Base-by-base conservation (phyloP, 2,329 filamentous ascomycete species). In the Paracamarosporium sp. region DNA sequence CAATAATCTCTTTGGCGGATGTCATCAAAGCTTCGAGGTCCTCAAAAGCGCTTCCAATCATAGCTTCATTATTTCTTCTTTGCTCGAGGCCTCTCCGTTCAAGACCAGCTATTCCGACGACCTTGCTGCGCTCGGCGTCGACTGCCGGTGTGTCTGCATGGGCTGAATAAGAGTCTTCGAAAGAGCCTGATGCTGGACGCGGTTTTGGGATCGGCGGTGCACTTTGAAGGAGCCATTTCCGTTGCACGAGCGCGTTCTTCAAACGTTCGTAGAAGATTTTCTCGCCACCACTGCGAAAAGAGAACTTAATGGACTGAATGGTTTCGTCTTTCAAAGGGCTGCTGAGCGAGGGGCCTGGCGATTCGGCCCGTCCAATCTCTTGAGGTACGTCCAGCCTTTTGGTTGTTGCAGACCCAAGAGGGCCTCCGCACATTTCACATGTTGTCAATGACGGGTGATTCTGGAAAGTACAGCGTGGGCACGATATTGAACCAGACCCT, bases 21-120 rank as follows among this genome's bases (percentile, higher is more conserved):
- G 93, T 92, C 94, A 98, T 99, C 35, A 99, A 83, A 3, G 95
- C 93, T 73, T 98, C 94, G 0, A 99, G 85, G 70, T 99, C 95
- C 73, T 97, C 94, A 69, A 99, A 99, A 0, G 95, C 93, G 63
- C 87, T 93, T 25, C 94, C 94, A 63, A 99, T 97, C 48, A 97
- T 89, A 9, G 92, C 79, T 76, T 97, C 93, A 67, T 97, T 98
- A 75, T 96, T 97, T 79, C 92, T 94, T 56, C 92, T 90, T 70
- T 93, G 86, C 66, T 93, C 91, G 5, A 94, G 79, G 0, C 92
- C 91, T 60, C 93, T 87, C 68, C 92, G 89, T 75, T 99, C 95
- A 1, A 99, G 83, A 0, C 93, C 94, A 9, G 94, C 94, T 67
- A 99, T 97, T 2, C 95, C 95, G 4, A 92, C 91, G 0, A 89